A percentile compares a stretch with the other conserved stretches of the same genome.
phyloP scores from a whole-genome alignment of 371 early-diverging fungal species.

The Circinella minor region DNA sequence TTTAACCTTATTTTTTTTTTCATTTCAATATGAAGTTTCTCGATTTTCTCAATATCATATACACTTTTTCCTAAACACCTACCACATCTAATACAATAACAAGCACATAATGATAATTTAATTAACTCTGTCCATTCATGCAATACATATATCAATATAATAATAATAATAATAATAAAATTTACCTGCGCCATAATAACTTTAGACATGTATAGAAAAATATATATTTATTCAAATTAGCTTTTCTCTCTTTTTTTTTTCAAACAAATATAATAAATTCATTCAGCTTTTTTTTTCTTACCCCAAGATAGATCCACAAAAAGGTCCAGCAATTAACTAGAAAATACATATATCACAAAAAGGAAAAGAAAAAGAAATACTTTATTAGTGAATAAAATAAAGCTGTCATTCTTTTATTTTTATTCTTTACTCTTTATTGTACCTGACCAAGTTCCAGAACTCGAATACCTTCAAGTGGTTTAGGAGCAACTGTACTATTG shows the following conservation, averaged over 20 bases:
- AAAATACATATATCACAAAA: neutral
- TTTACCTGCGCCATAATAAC: conserved; percentile 51
- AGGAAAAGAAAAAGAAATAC: neutral
- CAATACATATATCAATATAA: too few species aligned
- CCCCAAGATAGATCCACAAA: conserved; percentile 59
- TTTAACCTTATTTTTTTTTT: conserved; percentile 42
- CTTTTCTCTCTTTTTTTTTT: neutral
- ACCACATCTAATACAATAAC: conserved; percentile 13
- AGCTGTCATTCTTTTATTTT: neutral
- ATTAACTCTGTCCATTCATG: neutral
- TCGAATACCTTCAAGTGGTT: conserved; percentile 52
- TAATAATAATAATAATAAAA: neutral
- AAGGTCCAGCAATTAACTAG: conserved; percentile 62
- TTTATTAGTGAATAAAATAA: neutral
- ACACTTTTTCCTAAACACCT: neutral
- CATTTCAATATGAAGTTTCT: neutral
- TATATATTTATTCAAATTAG: neutral
- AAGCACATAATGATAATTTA: conserved; percentile 3
- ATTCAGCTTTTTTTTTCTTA: conserved; percentile 17
- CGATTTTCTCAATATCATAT: neutral
- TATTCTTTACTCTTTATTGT: conserved; percentile 1
- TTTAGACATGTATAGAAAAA: conserved; percentile 2
- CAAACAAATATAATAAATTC: neutral
- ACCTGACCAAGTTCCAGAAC: conserved; percentile 60
- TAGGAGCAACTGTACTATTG: conserved; percentile 16